These are phyloP conservation scores for Yamadazyma insecticola DNA, from an alignment of 805 yeast genomes.

Conservation along the genomic window DNA sequence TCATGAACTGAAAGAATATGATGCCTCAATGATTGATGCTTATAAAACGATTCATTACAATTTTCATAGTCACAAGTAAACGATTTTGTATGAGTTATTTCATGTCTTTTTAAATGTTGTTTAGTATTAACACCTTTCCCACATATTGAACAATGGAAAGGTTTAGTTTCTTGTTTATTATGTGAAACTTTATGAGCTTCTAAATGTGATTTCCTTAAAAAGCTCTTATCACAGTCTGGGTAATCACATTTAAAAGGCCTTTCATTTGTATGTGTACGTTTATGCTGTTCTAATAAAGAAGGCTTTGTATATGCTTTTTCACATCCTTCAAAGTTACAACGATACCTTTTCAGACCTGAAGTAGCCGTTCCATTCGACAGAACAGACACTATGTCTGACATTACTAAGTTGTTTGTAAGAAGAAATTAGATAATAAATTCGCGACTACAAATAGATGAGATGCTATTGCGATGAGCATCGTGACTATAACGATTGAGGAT, in stretches of 20 bases:
- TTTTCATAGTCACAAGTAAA: conserved; percentile 56
- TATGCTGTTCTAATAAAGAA: conserved; percentile 76
- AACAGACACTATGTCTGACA: no score
- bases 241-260: conserved; percentile 67
- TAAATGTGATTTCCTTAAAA: conserved; percentile 74
- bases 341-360: conserved; percentile 46
- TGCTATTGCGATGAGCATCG: no score
- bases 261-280: conserved; percentile 72
- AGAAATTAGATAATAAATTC: no score
- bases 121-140: conserved; percentile 74
- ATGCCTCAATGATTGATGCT: conserved; percentile 69
- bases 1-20: conserved; percentile 66
- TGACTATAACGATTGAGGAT: no score
- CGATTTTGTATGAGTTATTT: conserved; percentile 67
- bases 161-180: conserved; percentile 47
- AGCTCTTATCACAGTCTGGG: conserved; percentile 56
- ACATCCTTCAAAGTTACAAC: conserved; percentile 65
- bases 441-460: no score
- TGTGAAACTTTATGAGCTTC: conserved; percentile 74
- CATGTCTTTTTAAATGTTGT: conserved; percentile 84
- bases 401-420: no score
- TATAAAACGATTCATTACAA: conserved; percentile 66
- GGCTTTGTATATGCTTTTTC: conserved; percentile 77
- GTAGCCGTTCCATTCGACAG: conserved; percentile 4
- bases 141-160: conserved; percentile 69